phyloP scores from a whole-genome alignment of 2,329 filamentous ascomycete genomes.

The Cercospora sp. region DNA sequence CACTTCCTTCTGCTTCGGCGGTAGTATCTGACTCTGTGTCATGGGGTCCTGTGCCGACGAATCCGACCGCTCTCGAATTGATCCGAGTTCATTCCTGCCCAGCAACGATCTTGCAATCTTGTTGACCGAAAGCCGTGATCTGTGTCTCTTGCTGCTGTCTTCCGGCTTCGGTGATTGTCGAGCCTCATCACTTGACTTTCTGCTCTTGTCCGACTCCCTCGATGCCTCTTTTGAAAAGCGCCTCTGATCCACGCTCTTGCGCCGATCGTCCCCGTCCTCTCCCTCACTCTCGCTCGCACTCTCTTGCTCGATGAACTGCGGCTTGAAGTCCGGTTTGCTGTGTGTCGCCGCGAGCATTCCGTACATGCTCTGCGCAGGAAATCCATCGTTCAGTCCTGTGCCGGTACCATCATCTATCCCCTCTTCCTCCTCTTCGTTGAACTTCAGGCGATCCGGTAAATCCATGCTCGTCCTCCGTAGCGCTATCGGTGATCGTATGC shows the following conservation, averaged over 20 bases:
- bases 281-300: slow-evolving; percentile 70
- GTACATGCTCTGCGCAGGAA: slow-evolving; percentile 94
- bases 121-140: slow-evolving; percentile 62
- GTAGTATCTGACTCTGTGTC: slow-evolving; percentile 37
- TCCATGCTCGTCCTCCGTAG: slow-evolving; percentile 19
- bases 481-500: slow-evolving; percentile 9
- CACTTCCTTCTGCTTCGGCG: slow-evolving; percentile 25
- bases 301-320: slow-evolving; percentile 57
- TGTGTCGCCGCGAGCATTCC: slow-evolving; percentile 88
- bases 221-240: slow-evolving; percentile 5
- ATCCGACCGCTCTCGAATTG: slow-evolving; percentile 46
- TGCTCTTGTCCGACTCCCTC: slow-evolving; percentile 7
- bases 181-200: not conserved
- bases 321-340: slow-evolving; percentile 76
- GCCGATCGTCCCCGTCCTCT: slow-evolving; percentile 27
- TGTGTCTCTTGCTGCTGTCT: slow-evolving; percentile 43
- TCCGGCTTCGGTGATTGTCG: slow-evolving; percentile 11
- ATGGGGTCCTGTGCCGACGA: slow-evolving; percentile 33
- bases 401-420: slow-evolving; percentile 27
- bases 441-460: slow-evolving; percentile 26
- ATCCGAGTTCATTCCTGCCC: slow-evolving; percentile 43
- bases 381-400: slow-evolving; percentile 41
- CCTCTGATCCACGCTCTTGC: slow-evolving; percentile 16
- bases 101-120: slow-evolving; percentile 64
- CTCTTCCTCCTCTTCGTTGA: slow-evolving; percentile 23